A percentile compares a stretch with the other conserved stretches of the same genome.
Evolutionary conservation across 805 yeast genomes (phyloP).

Genomic region (Cyberlindnera bimundalis): DNA sequence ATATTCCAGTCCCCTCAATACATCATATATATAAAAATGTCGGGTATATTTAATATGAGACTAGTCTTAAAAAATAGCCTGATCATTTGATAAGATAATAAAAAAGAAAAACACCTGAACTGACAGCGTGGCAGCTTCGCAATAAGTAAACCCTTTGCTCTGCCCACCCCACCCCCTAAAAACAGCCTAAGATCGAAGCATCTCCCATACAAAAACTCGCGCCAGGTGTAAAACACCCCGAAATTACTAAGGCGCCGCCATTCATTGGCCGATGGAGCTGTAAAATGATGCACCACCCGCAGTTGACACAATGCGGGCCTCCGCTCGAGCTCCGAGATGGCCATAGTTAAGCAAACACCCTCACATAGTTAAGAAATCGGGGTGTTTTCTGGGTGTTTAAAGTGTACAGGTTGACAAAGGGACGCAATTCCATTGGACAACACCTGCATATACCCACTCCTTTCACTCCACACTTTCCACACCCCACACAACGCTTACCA

Average conservation of each 20-base stretch:
- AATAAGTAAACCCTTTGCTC: too few species aligned
- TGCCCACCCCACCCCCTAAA: too few species aligned
- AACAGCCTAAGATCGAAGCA: too few species aligned
- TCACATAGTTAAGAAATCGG: constrained; percentile 11
- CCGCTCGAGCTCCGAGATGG: neutral
- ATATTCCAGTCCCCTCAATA: too few species aligned
- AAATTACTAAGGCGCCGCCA: constrained; percentile 10
- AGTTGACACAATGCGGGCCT: constrained; percentile 2
- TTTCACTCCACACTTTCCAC: too few species aligned
- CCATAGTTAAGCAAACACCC: constrained; percentile 12
- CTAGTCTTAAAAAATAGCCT: too few species aligned
- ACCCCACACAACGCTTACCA: constrained; percentile 5
- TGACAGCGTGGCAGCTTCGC: too few species aligned
- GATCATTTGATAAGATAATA: too few species aligned
- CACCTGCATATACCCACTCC: constrained; percentile 4
- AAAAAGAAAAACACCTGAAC: too few species aligned
- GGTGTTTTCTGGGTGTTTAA: constrained; percentile 19
- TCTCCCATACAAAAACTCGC: constrained; percentile 2
- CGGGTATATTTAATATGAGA: too few species aligned
- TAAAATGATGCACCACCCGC: constrained; percentile 3
- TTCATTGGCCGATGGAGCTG: constrained; percentile 7
- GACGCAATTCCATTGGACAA: constrained; percentile 7
- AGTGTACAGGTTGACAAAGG: neutral
- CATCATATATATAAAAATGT: too few species aligned
- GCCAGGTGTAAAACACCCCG: constrained; percentile 8